A percentile compares a stretch with the other conserved stretches of the same genome.
Conservation (phyloP, 768 basidiomycete genomes). For the Agrocybe pediades region DNA sequence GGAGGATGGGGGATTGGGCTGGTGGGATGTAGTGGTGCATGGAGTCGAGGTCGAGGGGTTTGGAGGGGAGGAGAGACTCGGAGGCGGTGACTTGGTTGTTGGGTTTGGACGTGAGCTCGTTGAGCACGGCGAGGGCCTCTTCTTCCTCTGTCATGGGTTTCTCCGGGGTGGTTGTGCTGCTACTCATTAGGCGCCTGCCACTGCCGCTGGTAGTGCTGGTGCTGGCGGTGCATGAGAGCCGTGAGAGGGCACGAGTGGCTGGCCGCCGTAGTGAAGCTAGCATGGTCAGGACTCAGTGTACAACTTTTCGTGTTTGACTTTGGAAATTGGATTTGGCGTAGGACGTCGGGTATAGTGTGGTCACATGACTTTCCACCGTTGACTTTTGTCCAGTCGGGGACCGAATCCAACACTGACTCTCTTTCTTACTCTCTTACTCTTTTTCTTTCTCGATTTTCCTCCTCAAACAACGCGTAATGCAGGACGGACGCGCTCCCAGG, state of each 20-base stretch:
- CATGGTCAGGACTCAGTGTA: not conserved
- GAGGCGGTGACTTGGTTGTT: too few relatives aligned
- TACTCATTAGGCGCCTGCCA: not conserved
- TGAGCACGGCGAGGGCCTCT: not conserved
- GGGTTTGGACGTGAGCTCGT: not conserved
- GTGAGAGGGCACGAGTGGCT: not conserved
- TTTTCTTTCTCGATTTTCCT: too few relatives aligned
- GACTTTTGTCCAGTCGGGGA: not conserved
- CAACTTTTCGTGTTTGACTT: not conserved
- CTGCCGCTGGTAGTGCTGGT: too few relatives aligned
- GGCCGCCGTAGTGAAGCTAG: not conserved
- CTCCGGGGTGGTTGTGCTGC: not conserved
- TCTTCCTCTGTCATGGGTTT: not conserved
- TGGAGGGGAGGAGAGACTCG: not conserved
- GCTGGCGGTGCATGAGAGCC: too few relatives aligned
- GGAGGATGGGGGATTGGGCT: conserved; percentile 72
- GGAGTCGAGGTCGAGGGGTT: conserved; percentile 29
- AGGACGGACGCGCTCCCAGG: conserved; percentile 83
- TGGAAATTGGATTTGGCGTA: too few relatives aligned
- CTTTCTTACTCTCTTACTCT: not conserved
- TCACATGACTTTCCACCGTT: not conserved
- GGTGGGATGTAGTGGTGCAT: conserved; percentile 60
- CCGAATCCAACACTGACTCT: not conserved
- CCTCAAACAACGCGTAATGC: conserved; percentile 52
- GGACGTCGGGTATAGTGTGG: too few relatives aligned